These are phyloP conservation scores for Lomentospora prolificans DNA, from an alignment of 2,329 filamentous ascomycete species.

Conservation along the genomic window DNA sequence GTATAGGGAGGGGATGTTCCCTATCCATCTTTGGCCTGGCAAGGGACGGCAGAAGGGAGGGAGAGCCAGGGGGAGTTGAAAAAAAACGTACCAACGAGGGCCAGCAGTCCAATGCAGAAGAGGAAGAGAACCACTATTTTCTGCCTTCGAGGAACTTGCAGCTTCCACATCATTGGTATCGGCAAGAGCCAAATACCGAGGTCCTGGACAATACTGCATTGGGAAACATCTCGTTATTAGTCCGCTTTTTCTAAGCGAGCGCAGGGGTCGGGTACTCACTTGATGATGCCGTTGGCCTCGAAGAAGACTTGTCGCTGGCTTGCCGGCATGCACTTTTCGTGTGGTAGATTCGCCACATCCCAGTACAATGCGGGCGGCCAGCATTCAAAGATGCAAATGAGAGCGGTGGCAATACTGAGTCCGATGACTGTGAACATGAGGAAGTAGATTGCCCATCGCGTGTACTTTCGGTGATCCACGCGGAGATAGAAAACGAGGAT, in stretches of 20 bases:
- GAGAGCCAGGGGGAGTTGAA: too few relatives aligned
- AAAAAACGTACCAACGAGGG: background rate
- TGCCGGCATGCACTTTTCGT: background rate
- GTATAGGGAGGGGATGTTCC: too few relatives aligned
- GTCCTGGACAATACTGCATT: background rate
- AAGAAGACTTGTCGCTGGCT: background rate
- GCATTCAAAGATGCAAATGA: slow-evolving; percentile 1
- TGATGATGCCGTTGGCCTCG: slow-evolving; percentile 1
- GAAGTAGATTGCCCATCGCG: background rate
- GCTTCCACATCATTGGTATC: background rate
- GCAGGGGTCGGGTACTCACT: background rate
- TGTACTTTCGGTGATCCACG: background rate
- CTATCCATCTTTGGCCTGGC: too few relatives aligned
- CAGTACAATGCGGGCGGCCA: background rate
- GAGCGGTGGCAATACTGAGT: background rate
- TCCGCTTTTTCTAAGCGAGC: background rate
- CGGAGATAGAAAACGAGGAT: background rate
- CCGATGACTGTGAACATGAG: slow-evolving; percentile 2
- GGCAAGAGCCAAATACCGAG: background rate
- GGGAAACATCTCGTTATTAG: background rate
- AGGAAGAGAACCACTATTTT: background rate
- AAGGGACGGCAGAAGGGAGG: too few relatives aligned
- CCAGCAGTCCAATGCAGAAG: background rate
- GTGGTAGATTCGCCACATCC: background rate
- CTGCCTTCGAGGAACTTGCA: background rate